Base-by-base conservation (phyloP, 495 filamentous ascomycete genomes). In the Talaromyces borbonicus region DNA sequence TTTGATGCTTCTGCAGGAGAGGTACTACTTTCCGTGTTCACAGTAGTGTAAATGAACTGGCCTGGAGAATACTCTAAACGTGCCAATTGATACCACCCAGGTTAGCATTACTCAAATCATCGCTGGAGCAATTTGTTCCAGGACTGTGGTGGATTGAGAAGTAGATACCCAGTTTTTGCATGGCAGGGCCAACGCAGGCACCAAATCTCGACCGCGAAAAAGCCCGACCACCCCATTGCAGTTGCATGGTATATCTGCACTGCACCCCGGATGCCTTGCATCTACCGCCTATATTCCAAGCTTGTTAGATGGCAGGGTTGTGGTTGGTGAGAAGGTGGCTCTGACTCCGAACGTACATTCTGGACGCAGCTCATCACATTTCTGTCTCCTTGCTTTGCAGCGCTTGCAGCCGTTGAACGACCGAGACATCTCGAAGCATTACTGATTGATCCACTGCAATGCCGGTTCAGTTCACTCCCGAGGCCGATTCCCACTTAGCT, bases 161-260 rank as follows among this genome's bases (percentile, higher is more conserved):
- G n/a, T 8, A 38, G 18, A 36, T 44, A 71, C 67, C 67, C n/a
- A 71, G 49, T 55, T 57, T 62, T 48, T 68, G 61, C 68, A 71
- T 71, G 40, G 60, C 66, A 8, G 55, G 58, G 18, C 57, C 66
- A 39, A 67, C 61, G 52, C 68, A 71, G 16, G 65, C 66, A 1
- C 68, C 68, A 29, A 71, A 69, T 43, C 68, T 58, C 48, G 68
- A 71, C 54, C 68, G 60, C 38, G 68, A 71, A 43, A 71, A 71
- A 14, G 62, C 52, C 37, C 62, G 58, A 8, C 62, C 62, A 52
- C 62, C 62, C 62, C 62, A 65, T 51, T 65, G 62, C 48, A 65
- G 54, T 50, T 63, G 56, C 60, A 65, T 63, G 27, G 62, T 55
- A 56, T 63, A 65, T 47, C 57, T 55, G 43, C 62, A 65, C 42